Base-by-base conservation (phyloP, 2,329 filamentous ascomycete species). In the Alternaria brassicae region DNA sequence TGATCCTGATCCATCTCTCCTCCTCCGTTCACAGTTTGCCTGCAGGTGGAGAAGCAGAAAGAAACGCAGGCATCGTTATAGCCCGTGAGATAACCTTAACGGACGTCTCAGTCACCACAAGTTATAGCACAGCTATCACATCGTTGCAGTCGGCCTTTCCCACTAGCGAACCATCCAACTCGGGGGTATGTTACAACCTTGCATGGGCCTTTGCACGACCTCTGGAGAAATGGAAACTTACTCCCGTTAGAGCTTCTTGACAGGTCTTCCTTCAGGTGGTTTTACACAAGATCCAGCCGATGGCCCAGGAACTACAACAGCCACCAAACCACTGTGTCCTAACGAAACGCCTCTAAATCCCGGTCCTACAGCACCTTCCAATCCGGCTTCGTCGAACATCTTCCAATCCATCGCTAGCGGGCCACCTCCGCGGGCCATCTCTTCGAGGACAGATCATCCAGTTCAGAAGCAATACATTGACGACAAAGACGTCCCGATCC, bases 401-500 rank as follows among this genome's bases (percentile, higher is more conserved):
- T 83, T 83, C 56, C 70, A 75, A 28, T 69, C 79, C 1, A 79
- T 83, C 56, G 77, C 72, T 1, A 78, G 72, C 4, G 77, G 74
- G 56, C 70, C 72, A 0, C 80, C 81, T 32, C 78, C 79, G 13
- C 60, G 72, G 3, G 76, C 79, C 28, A 72, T 83, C 23, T 57
- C 68, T 6, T 63, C 65, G 7, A 72, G 75, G 15, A 59, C 60
- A n/a, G 78, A 81, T 37, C 81, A 83, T 61, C 77, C 77, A 4
- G 79, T 81, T 0, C 68, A 76, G 30, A 77, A 78, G 44, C 64
- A 74, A 17, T 73, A 77, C 17, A 75, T 78, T 15, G 73, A 79
- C 6, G 75, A 80, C 41, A 59, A 76, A 42, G 62, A 74, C 48
- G 71, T 76, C 7, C 78, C 89, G 5, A 81, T 91, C 30, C 81